Conservation (phyloP, 2,329 filamentous ascomycete species). For the Diaporthe caulivora region DNA sequence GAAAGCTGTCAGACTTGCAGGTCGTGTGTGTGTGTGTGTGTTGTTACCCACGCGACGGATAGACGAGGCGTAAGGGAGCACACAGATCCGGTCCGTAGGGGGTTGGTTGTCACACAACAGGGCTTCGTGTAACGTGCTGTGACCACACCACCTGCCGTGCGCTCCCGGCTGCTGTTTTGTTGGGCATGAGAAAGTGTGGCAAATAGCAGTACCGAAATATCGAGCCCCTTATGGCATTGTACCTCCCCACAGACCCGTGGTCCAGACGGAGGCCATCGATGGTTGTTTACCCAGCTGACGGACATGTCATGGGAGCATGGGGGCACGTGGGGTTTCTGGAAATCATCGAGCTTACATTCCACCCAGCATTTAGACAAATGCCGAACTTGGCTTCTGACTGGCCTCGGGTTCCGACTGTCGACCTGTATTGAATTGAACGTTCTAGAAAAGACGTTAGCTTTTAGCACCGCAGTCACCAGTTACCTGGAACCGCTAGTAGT, state of each 20-base stretch:
- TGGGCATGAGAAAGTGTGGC: constrained; percentile 6
- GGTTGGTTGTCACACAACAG: background rate
- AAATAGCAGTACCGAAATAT: background rate
- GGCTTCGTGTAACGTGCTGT: background rate
- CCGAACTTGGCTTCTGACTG: background rate
- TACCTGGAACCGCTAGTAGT: background rate
- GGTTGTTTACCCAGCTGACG: background rate
- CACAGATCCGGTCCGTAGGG: constrained; percentile 16
- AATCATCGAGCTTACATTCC: background rate
- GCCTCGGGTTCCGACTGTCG: too few relatives aligned
- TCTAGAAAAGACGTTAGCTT: constrained; percentile 2
- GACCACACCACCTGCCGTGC: constrained; percentile 9
- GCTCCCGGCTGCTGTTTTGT: constrained; percentile 7
- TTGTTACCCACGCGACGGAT: constrained; percentile 16
- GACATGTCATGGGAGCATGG: background rate
- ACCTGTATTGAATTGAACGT: background rate
- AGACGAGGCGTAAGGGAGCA: constrained; percentile 1
- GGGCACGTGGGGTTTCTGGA: accelerated
- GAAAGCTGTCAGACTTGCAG: constrained; percentile 31
- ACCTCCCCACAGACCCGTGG: background rate
- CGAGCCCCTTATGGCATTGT: background rate
- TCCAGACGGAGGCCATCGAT: background rate
- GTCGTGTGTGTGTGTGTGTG: background rate
- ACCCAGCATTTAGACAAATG: background rate
- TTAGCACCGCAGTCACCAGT: background rate